These are phyloP conservation scores for Acacia melanoxylon DNA, from an alignment of 306 rosid species.

Conservation along the genomic window DNA sequence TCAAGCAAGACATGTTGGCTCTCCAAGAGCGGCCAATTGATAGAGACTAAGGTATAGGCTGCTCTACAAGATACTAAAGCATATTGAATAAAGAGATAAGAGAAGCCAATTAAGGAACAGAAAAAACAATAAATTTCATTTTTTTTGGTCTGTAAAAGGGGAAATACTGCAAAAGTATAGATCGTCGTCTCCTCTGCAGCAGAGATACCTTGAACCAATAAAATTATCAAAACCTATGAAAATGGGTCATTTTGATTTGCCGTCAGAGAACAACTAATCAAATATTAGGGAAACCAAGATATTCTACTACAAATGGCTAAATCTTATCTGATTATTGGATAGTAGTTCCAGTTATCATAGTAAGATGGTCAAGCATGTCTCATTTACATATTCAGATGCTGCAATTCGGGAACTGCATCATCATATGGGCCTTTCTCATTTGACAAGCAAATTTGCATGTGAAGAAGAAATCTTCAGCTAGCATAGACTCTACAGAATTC, in stretches of 20 bases:
- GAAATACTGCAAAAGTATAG: too few relatives aligned
- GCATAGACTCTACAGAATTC: background rate
- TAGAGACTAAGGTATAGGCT: too few relatives aligned
- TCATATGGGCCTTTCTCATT: background rate
- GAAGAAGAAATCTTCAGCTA: background rate
- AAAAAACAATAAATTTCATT: background rate
- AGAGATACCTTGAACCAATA: too few relatives aligned
- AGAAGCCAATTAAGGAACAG: background rate
- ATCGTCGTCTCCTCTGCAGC: too few relatives aligned
- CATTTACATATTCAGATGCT: too few relatives aligned
- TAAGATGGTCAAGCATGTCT: background rate
- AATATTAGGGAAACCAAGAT: background rate
- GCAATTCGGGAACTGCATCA: background rate
- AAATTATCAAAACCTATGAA: background rate
- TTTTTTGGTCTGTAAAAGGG: background rate
- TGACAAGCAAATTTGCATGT: background rate
- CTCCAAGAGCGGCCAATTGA: too few relatives aligned
- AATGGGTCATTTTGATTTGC: background rate
- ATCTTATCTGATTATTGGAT: background rate
- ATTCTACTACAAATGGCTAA: background rate
- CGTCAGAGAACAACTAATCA: conserved; percentile 7
- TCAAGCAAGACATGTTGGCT: too few relatives aligned
- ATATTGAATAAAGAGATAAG: background rate
- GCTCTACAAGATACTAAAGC: too few relatives aligned
- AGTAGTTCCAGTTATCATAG: background rate